These are phyloP conservation scores for Hypoxylon intermedium DNA, from an alignment of 495 filamentous ascomycete genomes.

Conservation along the genomic window DNA sequence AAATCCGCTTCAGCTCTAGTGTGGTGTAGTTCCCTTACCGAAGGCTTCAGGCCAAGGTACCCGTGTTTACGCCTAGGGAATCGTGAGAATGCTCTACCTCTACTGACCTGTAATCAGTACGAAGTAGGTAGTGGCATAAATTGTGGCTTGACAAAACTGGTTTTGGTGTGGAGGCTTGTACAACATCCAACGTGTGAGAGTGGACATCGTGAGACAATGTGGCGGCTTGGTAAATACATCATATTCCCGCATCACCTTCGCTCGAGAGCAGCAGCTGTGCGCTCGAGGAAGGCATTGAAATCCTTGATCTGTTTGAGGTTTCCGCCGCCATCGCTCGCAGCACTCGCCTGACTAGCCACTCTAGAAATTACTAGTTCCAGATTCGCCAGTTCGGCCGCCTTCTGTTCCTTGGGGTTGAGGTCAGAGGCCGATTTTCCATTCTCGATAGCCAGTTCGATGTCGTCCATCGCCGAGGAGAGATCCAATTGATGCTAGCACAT, in stretches of 20 bases:
- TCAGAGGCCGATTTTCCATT: conserved; percentile 51
- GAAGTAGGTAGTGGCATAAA: too few relatives aligned
- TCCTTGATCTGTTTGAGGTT: conserved; percentile 60
- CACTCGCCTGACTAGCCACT: conserved; percentile 55
- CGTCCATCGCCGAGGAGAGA: conserved; percentile 60
- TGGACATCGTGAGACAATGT: too few relatives aligned
- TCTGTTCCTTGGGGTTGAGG: conserved; percentile 46
- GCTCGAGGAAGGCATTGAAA: conserved; percentile 64
- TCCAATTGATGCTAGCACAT: conserved; percentile 50
- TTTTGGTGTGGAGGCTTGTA: too few relatives aligned
- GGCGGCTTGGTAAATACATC: not conserved
- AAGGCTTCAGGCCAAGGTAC: not conserved
- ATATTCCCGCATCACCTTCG: conserved; percentile 33
- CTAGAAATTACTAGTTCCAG: conserved; percentile 58
- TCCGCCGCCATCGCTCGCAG: conserved; percentile 53
- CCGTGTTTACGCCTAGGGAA: not conserved
- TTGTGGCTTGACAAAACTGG: too few relatives aligned
- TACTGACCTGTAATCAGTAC: too few relatives aligned
- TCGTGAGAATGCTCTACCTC: not conserved
- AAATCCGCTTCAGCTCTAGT: too few relatives aligned
- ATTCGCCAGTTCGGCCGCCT: conserved; percentile 51
- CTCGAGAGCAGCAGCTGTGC: conserved; percentile 58
- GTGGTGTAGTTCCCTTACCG: too few relatives aligned
- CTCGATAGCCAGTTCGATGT: conserved; percentile 62
- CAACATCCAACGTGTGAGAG: too few relatives aligned